Conservation (phyloP, 495 filamentous ascomycete species). For the Haplographium delicatum region DNA sequence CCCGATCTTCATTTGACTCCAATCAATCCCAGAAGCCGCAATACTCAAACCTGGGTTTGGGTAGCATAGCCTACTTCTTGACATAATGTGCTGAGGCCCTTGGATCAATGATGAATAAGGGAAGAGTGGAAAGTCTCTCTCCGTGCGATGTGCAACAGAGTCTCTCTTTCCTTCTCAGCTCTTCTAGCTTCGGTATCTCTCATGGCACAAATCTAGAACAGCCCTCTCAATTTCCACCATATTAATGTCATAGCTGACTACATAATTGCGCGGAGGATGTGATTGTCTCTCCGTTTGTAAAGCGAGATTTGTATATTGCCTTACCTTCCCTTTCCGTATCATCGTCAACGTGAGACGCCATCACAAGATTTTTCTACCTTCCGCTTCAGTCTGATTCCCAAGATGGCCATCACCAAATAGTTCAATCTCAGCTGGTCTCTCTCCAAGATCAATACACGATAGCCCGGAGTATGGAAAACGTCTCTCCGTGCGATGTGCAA, state of each 20-base stretch:
- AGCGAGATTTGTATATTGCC: background rate
- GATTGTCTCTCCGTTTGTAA: background rate
- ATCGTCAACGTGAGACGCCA: background rate
- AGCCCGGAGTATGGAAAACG: background rate
- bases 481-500: constrained; percentile 17
- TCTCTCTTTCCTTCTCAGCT: background rate
- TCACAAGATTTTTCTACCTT: no score
- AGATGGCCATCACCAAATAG: no score
- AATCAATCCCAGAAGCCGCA: constrained; percentile 8
- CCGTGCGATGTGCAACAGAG: constrained; percentile 17
- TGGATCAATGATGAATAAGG: background rate
- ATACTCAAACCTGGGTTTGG: background rate
- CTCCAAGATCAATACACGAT: background rate
- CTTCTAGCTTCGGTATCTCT: no score
- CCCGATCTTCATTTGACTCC: background rate
- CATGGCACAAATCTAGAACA: no score
- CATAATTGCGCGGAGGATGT: no score
- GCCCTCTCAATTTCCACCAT: no score
- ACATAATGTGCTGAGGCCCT: background rate
- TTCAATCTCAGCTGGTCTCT: background rate
- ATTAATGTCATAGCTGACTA: no score
- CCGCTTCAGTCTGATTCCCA: no score
- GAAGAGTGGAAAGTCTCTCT: constrained; percentile 5
- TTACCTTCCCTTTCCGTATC: background rate
- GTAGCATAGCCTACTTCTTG: background rate